Base-by-base conservation (phyloP, 176 grass and related monocot species). In the Juncus inflexus region DNA sequence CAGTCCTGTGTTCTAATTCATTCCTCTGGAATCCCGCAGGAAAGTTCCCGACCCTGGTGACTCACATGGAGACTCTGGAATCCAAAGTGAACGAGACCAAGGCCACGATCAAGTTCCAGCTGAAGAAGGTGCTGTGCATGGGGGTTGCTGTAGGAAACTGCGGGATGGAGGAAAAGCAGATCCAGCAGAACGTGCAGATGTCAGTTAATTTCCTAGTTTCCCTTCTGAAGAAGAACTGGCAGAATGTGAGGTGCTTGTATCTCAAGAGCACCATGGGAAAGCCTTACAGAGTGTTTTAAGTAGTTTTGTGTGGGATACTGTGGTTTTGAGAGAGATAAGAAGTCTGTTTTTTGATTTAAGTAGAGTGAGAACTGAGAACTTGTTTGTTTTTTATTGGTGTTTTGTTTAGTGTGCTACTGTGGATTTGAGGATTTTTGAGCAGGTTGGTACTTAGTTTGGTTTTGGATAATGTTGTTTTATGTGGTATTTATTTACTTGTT, bases 61-160 rank as follows among this genome's bases (percentile, higher is more conserved):
- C 70, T 43, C 90, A 95, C 35, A 70, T 74, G 47, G 90, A 95
- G 57, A 86, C 90, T n/a, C 74, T 95, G 1, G 90, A 95, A 62
- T 62, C 61, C 6, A 95, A 95, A 76, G 90, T 95, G 43, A 95
- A 95, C 35, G 90, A 95, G 55, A 90, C 63, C 1, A 95, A 95
- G 70, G 90, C 90, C 15, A 95, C 80, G 3, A 80, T 95, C 42
- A 95, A 95, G 47, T 95, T 95, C 52, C 90, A 95, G 62, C 67
- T 87, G 8, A 95, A 95, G 57, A 90, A 95, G 45, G 90, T 95
- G 38, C 86, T 95, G 10, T 87, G 90, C 86, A 95, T 95, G 90
- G 90, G 90, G 57, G 90, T 90, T 72, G 90, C 83, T 0, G 90
- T 90, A 10, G 90, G 90, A 19, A 90, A 95, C 41, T 68, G 71